Percentiles rank a stretch among this genome's conserved stretches.
Evolutionary conservation across 2,329 filamentous ascomycete genomes (phyloP).

Genomic region (Fusarium equiseti): DNA sequence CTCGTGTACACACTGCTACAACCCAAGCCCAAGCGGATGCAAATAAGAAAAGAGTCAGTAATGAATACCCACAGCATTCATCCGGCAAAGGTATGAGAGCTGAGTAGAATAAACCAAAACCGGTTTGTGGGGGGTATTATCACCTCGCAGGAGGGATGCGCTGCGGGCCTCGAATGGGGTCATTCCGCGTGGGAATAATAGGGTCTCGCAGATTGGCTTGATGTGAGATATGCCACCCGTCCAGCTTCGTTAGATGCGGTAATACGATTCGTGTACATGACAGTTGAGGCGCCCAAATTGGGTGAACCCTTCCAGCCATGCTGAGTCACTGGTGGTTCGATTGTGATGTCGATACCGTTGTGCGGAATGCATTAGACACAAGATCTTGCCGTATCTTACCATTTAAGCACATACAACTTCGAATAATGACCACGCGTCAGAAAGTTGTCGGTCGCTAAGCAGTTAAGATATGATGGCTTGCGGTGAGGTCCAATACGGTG

Average conservation of each 20-base stretch:
- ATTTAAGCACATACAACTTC: conserved; percentile 1
- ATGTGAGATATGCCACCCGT: conserved; percentile 15
- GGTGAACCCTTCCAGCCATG: conserved; percentile 24
- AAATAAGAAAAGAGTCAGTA: not conserved
- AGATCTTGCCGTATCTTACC: not conserved
- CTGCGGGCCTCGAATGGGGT: conserved; percentile 36
- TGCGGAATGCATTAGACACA: conserved; percentile 3
- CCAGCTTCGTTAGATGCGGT: conserved; percentile 9
- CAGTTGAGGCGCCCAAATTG: not conserved
- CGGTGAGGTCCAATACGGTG: conserved; percentile 32
- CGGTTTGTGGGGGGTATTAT: conserved; percentile 34
- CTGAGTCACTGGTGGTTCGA: conserved; percentile 37
- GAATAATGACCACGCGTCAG: conserved; percentile 19
- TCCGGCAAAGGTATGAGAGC: conserved; percentile 12
- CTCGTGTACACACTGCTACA: not conserved
- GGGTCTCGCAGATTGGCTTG: conserved; percentile 1
- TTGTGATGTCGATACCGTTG: conserved; percentile 20
- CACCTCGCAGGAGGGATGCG: conserved; percentile 37
- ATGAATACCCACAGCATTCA: conserved; percentile 22
- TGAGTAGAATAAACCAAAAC: conserved; percentile 32
- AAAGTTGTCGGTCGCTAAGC: not conserved
- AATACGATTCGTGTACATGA: conserved; percentile 24
- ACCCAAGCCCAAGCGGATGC: not conserved
- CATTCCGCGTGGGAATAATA: conserved; percentile 13
- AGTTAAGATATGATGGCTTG: conserved; percentile 21